Percentiles rank a stretch among this genome's conserved stretches.
These are phyloP conservation scores for Lanzia echinophila DNA, from an alignment of 2,329 filamentous ascomycete genomes.

Conservation along the genomic window DNA sequence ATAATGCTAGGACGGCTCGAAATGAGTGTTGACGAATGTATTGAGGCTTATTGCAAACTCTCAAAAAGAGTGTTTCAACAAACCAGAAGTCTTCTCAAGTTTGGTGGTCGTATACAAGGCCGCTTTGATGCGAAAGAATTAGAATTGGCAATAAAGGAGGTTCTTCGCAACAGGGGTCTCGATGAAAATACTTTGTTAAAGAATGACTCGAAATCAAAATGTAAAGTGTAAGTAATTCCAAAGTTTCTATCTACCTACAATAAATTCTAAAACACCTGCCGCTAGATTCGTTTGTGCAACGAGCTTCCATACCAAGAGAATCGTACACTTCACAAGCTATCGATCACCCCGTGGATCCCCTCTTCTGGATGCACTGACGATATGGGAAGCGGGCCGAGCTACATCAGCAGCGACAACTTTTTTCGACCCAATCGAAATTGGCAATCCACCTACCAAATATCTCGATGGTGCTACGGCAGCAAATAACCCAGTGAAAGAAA, in stretches of 20 bases:
- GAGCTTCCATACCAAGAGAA: conserved; percentile 29
- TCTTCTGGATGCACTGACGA: conserved; percentile 17
- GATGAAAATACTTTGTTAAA: conserved; percentile 25
- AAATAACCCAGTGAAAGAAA: conserved; percentile 41
- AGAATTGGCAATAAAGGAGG: conserved; percentile 20
- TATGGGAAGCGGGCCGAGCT: conserved; percentile 39
- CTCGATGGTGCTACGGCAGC: conserved; percentile 37
- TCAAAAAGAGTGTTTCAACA: conserved; percentile 33
- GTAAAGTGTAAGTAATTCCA: conserved; percentile 26
- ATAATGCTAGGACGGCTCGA: neutral
- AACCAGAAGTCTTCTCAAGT: conserved; percentile 5
- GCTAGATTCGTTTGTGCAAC: conserved; percentile 27
- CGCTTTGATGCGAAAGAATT: conserved; percentile 13
- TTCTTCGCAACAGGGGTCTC: conserved; percentile 15
- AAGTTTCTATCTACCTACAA: conserved; percentile 4
- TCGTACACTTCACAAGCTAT: conserved; percentile 32
- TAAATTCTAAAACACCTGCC: neutral
- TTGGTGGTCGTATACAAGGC: conserved; percentile 14
- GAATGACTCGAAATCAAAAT: conserved; percentile 20
- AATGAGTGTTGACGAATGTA: neutral
- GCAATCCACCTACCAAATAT: conserved; percentile 21
- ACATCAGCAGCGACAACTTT: conserved; percentile 14
- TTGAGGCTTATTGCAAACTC: conserved; percentile 17
- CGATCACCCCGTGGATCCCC: conserved; percentile 16
- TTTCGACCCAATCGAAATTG: neutral